Evolutionary conservation across 2,329 filamentous ascomycete species (phyloP).

Genomic region (Coniella lustricola): DNA sequence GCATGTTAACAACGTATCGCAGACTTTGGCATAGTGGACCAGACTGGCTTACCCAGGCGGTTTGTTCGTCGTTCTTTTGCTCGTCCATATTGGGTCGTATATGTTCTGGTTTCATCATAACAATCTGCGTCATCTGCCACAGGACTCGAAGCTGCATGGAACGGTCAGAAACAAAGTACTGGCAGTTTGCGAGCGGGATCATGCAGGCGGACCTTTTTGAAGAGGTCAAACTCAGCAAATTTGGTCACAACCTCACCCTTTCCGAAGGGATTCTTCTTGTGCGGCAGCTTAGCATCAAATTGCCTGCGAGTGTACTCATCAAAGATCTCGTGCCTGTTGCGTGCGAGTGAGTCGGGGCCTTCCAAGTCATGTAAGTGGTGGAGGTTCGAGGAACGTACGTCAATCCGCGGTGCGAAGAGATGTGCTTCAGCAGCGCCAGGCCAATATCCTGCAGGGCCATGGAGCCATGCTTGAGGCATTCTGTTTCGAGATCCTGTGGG

Average conservation of each 20-base stretch:
- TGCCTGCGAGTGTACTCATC: conserved; percentile 90
- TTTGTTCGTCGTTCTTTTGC: conserved; percentile 72
- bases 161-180: background rate
- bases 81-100: conserved; percentile 83
- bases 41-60: conserved; percentile 66
- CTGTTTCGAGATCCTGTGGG: conserved; percentile 78
- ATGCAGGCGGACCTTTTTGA: conserved; percentile 56
- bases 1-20: conserved; percentile 20
- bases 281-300: conserved; percentile 72
- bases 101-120: conserved; percentile 78
- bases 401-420: conserved; percentile 87
- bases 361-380: background rate
- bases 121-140: conserved; percentile 85
- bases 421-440: conserved; percentile 79
- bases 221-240: conserved; percentile 76
- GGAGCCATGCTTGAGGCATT: conserved; percentile 77
- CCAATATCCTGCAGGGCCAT: conserved; percentile 73
- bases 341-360: conserved; percentile 9
- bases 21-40: conserved; percentile 25
- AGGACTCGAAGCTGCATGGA: conserved; percentile 60
- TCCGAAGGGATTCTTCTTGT: conserved; percentile 73
- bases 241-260: conserved; percentile 62
- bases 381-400: conserved; percentile 55
- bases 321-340: conserved; percentile 69
- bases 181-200: background rate